Evolutionary conservation across 1,284 basidiomycete genomes (phyloP).

Genomic region (Psilocybe mexicana): DNA sequence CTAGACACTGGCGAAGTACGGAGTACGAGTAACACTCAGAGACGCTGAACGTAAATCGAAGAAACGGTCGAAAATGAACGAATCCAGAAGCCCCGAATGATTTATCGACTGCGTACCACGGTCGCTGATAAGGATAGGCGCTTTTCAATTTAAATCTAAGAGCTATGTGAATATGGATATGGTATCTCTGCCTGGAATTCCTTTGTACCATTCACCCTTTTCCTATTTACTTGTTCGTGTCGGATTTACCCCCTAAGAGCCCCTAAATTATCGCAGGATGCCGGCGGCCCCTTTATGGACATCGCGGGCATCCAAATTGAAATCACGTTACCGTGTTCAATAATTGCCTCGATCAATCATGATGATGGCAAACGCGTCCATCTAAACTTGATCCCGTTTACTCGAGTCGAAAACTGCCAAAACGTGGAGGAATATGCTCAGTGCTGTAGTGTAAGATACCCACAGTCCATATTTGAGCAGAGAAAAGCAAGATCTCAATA

Average conservation of each 20-base stretch:
- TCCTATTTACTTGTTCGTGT: neutral
- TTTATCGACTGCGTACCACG: neutral
- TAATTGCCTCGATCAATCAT: neutral
- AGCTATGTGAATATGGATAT: neutral
- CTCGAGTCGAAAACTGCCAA: too few species aligned
- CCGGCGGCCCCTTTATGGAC: neutral
- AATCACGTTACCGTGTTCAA: constrained; percentile 18
- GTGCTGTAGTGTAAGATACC: too few species aligned
- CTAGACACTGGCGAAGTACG: constrained; percentile 32
- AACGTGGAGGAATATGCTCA: too few species aligned
- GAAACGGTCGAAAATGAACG: constrained; percentile 24
- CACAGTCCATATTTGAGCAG: too few species aligned
- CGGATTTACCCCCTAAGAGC: neutral
- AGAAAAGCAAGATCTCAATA: neutral
- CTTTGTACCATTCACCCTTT: neutral
- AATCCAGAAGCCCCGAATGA: neutral
- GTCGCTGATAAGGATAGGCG: neutral
- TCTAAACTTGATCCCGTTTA: too few species aligned
- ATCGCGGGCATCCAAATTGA: constrained; percentile 9
- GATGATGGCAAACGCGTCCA: neutral
- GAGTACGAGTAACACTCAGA: constrained; percentile 36
- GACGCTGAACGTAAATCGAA: constrained; percentile 36
- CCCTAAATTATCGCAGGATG: neutral
- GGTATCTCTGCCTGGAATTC: neutral
- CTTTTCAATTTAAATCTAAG: too few species aligned